Evolutionary conservation across 352 stramenopile species (phyloP).

Genomic region (Phytopythium delawarense): DNA sequence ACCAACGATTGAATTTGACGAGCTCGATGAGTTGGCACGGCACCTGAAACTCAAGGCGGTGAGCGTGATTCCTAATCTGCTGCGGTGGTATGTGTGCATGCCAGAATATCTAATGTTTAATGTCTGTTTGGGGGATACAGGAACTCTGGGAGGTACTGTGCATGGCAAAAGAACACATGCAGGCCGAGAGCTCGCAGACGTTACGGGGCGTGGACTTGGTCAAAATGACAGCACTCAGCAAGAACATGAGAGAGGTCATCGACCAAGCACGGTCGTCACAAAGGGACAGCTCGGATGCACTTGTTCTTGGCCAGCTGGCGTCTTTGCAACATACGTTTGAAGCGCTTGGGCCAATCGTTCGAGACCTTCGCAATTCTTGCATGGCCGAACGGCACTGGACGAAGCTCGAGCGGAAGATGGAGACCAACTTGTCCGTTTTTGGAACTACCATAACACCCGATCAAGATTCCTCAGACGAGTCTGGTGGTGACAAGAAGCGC

Average conservation of each 20-base stretch:
- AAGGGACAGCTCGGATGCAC: neutral
- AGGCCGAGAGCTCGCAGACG: conserved; percentile 24
- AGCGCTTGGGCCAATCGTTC: conserved; percentile 44
- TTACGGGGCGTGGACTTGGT: conserved; percentile 40
- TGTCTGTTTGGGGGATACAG: conserved; percentile 8
- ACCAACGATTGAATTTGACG: conserved; percentile 17
- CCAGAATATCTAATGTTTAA: neutral
- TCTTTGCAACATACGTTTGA: conserved; percentile 38
- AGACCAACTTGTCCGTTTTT: conserved; percentile 27
- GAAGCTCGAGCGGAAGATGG: conserved; percentile 69
- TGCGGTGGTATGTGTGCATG: neutral
- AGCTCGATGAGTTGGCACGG: conserved; percentile 26
- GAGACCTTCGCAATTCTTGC: conserved; percentile 53
- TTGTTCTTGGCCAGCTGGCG: conserved; percentile 33
- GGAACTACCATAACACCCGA: neutral
- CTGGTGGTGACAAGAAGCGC: neutral
- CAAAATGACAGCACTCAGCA: conserved; percentile 27
- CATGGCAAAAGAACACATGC: conserved; percentile 40
- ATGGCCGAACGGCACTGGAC: conserved; percentile 64
- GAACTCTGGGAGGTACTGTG: conserved; percentile 59
- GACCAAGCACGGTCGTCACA: neutral
- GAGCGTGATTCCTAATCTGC: neutral
- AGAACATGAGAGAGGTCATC: conserved; percentile 18
- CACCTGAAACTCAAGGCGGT: conserved; percentile 53
- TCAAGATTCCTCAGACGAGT: neutral